Conservation (phyloP, 805 yeast genomes). For the Hanseniaspora vineae region DNA sequence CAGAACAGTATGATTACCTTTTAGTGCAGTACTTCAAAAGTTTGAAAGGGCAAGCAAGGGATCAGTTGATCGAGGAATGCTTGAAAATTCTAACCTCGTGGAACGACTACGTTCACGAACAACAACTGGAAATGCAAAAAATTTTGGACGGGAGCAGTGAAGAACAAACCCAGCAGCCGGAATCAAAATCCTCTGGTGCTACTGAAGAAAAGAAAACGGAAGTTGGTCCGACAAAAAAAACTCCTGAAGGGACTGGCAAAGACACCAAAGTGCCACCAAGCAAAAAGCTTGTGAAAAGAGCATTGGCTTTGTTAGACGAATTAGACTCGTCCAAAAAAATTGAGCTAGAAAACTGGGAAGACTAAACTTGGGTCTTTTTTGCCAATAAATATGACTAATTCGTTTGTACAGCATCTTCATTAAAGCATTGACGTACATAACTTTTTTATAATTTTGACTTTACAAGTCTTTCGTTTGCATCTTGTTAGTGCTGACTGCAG, state of each 20-base stretch:
- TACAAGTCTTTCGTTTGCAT: too few relatives aligned
- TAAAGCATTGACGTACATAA: too few relatives aligned
- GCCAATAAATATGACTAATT: too few relatives aligned
- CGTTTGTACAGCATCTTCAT: too few relatives aligned
- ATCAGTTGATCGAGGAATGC: slow-evolving; percentile 13
- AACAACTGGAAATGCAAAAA: slow-evolving; percentile 14
- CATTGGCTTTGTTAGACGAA: slow-evolving; percentile 9
- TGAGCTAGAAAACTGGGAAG: background rate
- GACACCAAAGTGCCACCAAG: slow-evolving; percentile 11
- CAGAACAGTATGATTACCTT: slow-evolving; percentile 16
- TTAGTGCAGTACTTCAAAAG: slow-evolving; percentile 19
- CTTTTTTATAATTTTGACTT: too few relatives aligned
- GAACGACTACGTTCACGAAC: slow-evolving; percentile 15
- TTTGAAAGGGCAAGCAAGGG: slow-evolving; percentile 10
- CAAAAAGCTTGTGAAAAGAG: slow-evolving; percentile 14
- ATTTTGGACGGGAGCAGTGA: slow-evolving; percentile 10
- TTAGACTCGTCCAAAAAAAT: slow-evolving; percentile 4
- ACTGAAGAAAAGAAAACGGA: background rate
- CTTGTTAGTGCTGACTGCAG: too few relatives aligned
- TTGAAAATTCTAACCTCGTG: slow-evolving; percentile 11
- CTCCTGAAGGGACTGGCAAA: background rate
- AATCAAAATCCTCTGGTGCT: background rate
- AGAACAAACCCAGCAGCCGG: slow-evolving; percentile 1
- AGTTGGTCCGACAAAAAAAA: background rate
- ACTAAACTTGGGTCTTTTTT: background rate